Evolutionary conservation across 169 alveolate genomes (phyloP), one percentile per base, ranked within the genome.

Genomic region (Plasmodium billcollinsi): DNA sequence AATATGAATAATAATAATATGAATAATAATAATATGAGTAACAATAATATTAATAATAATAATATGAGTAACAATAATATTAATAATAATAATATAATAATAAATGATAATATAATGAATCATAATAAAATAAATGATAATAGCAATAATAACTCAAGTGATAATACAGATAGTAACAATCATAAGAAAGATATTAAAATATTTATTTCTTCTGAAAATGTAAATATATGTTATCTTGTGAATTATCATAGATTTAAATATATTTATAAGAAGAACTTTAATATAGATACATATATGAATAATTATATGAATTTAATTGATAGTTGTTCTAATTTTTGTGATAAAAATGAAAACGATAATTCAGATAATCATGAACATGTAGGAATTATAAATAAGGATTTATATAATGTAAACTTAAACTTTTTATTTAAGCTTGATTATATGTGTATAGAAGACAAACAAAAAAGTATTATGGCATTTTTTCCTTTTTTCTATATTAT

Each of bases 361-460:
- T 66, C 43, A 33, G 45, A 69, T 12, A 43, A 67, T 69, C 43
- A 24, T 18, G 91, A 83, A 29, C 83, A 83, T n/a, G 21, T 83
- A 29, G 91, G 85, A 52, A 83, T 83, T 43, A 83, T 83, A 75
- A 83, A 83, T 62, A 83, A 83, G 43, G 91, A 83, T 83, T 50
- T 83, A 3, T 83, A 83, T 62, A 83, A 83, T 69, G 15, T 83
- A 21, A 83, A 83, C 70, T 69, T 83, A 12, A 83, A 83, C 61
- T 83, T 83, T 69, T 54, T 83, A 45, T 69, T 83, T 21, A 83
- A 69, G 58, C 11, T 29, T 45, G 80, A 67, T 12, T 83, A 83
- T 49, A 24, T 18, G 33, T 69, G 70, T 49, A 20, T 66, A 14
- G 29, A 83, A 43, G 47, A 69, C 7, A 83, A 58, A 33, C 67